Conservation (phyloP, 1,139 yeast genomes). For the Ogataea hybrid region DNA sequence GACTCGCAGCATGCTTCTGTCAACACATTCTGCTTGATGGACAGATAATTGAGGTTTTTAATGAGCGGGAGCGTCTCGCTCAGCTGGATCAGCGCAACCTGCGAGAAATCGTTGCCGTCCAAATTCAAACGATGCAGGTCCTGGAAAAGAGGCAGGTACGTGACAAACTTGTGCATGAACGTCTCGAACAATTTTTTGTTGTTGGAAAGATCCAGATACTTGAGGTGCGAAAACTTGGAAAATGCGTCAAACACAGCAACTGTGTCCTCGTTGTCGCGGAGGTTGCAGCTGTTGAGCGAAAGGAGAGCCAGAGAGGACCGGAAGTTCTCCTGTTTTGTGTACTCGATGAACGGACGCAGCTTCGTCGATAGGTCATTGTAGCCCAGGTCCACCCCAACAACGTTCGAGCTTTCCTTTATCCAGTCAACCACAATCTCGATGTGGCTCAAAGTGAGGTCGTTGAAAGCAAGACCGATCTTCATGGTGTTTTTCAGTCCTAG, state of each 20-base stretch:
- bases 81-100: conserved; percentile 48
- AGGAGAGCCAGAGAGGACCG: conserved; percentile 39
- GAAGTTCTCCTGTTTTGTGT: conserved; percentile 21
- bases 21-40: conserved; percentile 57
- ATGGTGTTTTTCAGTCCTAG: conserved; percentile 53
- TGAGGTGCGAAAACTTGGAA: conserved; percentile 51
- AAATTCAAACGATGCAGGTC: conserved; percentile 56
- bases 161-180: conserved; percentile 42
- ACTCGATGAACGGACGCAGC: conserved; percentile 49
- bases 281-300: conserved; percentile 52
- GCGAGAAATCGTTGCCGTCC: conserved; percentile 54
- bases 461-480: conserved; percentile 68
- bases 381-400: conserved; percentile 64
- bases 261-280: conserved; percentile 33
- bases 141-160: conserved; percentile 58
- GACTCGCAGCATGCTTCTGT: conserved; percentile 59
- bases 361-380: conserved; percentile 60
- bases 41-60: conserved; percentile 52
- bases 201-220: conserved; percentile 66
- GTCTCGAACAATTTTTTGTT: conserved; percentile 55
- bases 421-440: conserved; percentile 50
- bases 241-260: conserved; percentile 30
- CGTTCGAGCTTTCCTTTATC: conserved; percentile 34
- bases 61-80: conserved; percentile 66
- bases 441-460: conserved; percentile 52